phyloP scores from a whole-genome alignment of 352 stramenopile species.

The Phytophthora rubi region DNA sequence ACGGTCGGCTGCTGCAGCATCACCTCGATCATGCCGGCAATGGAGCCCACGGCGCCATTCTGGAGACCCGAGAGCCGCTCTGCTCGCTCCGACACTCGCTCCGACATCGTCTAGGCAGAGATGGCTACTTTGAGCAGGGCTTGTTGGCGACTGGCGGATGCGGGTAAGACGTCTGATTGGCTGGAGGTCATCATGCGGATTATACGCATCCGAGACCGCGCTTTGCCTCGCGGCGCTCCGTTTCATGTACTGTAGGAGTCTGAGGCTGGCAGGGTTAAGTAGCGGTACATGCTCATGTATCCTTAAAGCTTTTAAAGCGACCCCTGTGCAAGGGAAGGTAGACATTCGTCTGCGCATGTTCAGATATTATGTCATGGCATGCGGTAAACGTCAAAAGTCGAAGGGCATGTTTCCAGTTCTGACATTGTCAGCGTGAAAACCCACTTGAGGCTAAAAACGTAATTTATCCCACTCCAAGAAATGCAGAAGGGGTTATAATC shows the following conservation, averaged over 20 bases:
- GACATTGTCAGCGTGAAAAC: not conserved
- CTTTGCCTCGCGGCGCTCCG: not conserved
- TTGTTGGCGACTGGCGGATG: constrained; percentile 8
- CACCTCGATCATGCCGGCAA: constrained; percentile 86
- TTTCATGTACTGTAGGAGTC: not conserved
- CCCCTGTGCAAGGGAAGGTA: not conserved
- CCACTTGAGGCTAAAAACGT: not conserved
- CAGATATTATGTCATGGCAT: too few relatives aligned
- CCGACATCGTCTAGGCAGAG: constrained; percentile 31
- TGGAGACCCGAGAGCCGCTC: constrained; percentile 74
- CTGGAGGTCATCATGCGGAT: constrained; percentile 12
- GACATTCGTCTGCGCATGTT: not conserved
- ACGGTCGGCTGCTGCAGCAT: constrained; percentile 85
- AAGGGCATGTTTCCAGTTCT: too few relatives aligned
- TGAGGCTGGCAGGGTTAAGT: too few relatives aligned
- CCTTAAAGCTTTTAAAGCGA: not conserved
- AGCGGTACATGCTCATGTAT: too few relatives aligned
- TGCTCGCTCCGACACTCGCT: constrained; percentile 61
- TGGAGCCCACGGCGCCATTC: constrained; percentile 79
- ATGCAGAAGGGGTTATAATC: not conserved
- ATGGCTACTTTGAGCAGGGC: too few relatives aligned
- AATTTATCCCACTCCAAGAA: not conserved
- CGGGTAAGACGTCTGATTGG: constrained; percentile 9
- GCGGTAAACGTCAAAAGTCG: too few relatives aligned
- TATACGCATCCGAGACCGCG: not conserved